Percentiles rank a stretch among this genome's conserved stretches.
These are phyloP conservation scores for Hevea brasiliensis DNA, from an alignment of 345 rosid species.

Conservation along the genomic window DNA sequence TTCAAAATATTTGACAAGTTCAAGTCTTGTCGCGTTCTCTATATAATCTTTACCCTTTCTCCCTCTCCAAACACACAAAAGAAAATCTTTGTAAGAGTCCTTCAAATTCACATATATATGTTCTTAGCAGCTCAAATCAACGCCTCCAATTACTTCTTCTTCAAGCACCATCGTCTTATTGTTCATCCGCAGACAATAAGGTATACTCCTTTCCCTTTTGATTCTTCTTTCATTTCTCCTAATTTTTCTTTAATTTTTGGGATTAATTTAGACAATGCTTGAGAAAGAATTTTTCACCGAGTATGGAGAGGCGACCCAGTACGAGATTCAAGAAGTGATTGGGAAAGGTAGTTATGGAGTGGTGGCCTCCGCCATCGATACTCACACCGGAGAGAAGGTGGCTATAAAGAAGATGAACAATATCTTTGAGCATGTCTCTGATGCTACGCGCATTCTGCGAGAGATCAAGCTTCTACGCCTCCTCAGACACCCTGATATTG, in stretches of 20 bases:
- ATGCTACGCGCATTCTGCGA: conserved; percentile 83
- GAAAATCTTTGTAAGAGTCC: not conserved
- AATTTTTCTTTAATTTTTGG: not conserved
- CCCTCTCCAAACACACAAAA: not conserved
- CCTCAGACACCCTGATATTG: conserved; percentile 83
- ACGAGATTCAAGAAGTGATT: conserved; percentile 86
- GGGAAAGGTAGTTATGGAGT: conserved; percentile 99
- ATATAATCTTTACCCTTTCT: not conserved
- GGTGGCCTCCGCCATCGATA: conserved; percentile 90
- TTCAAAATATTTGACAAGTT: not conserved
- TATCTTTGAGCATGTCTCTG: conserved; percentile 91
- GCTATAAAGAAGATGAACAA: conserved; percentile 95
- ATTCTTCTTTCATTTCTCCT: not conserved
- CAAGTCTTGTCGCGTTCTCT: not conserved
- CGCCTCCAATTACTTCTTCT: not conserved
- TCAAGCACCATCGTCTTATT: conserved; percentile 10
- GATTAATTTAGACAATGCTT: conserved; percentile 48
- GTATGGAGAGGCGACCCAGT: conserved; percentile 94
- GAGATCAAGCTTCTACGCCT: conserved; percentile 96
- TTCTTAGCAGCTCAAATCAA: not conserved
- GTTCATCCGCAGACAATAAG: conserved; percentile 4
- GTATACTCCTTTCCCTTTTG: not conserved
- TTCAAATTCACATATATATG: not conserved
- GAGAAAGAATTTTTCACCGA: conserved; percentile 94
- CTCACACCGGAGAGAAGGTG: conserved; percentile 89